Evolutionary conservation across 2,329 filamentous ascomycete species (phyloP).

Genomic region (Trichophyton verrucosum): DNA sequence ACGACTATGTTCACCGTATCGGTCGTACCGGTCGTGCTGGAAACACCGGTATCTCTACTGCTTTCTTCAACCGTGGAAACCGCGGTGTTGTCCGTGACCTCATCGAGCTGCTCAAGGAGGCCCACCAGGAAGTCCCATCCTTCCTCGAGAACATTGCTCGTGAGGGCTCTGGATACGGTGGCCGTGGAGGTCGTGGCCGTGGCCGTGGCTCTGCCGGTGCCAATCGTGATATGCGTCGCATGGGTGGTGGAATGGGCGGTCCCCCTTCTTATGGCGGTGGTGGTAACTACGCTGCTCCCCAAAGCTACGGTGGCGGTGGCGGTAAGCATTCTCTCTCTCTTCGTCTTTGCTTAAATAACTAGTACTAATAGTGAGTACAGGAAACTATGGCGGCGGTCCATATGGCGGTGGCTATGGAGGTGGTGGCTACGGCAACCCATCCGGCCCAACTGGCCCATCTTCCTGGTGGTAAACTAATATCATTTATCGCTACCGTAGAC

Average conservation of each 20-base stretch:
- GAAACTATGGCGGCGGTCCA: not conserved
- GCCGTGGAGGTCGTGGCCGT: conserved; percentile 54
- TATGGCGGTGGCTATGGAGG: conserved; percentile 23
- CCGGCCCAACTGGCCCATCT: conserved; percentile 38
- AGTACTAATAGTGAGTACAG: not conserved
- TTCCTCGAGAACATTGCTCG: conserved; percentile 97
- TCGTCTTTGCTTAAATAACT: not conserved
- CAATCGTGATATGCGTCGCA: conserved; percentile 83
- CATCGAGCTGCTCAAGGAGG: conserved; percentile 95
- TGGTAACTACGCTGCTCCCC: conserved; percentile 13
- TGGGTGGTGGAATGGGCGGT: conserved; percentile 25
- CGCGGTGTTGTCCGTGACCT: conserved; percentile 93
- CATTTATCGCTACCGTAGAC: not conserved
- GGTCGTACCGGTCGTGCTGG: conserved; percentile 99
- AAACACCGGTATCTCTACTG: conserved; percentile 95
- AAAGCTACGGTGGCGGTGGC: conserved; percentile 19
- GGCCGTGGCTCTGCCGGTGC: conserved; percentile 53
- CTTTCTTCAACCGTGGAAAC: conserved; percentile 99
- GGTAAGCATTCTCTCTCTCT: conserved; percentile 8
- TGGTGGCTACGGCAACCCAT: conserved; percentile 37
- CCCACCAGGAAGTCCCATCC: conserved; percentile 85
- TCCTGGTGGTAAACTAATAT: conserved; percentile 37
- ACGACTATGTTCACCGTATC: conserved; percentile 98
- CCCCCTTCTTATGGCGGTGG: conserved; percentile 7
- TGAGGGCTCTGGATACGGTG: conserved; percentile 71